A percentile compares a stretch with the other conserved stretches of the same genome.
These are phyloP conservation scores for Hypoxylon sp. DNA, from an alignment of 2,329 filamentous ascomycete genomes.

Conservation along the genomic window DNA sequence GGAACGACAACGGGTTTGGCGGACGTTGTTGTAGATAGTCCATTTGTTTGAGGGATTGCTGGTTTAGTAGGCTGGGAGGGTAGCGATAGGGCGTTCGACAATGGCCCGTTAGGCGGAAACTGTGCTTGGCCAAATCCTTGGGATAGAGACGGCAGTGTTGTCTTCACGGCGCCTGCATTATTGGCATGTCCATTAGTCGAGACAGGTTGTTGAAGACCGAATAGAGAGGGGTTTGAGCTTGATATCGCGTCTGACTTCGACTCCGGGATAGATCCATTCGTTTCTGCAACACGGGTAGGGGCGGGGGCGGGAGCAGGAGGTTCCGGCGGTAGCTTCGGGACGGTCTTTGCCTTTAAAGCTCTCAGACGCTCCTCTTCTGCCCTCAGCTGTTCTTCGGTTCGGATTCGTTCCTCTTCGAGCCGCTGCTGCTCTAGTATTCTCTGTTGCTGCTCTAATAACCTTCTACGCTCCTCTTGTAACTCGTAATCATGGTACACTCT, in stretches of 20 bases:
- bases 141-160: constrained; percentile 22
- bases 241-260: constrained; percentile 13
- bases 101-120: constrained; percentile 15
- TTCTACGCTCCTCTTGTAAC: constrained; percentile 59
- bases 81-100: constrained; percentile 17
- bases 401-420: constrained; percentile 63
- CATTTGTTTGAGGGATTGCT: constrained; percentile 40
- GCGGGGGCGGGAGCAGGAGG: constrained; percentile 44
- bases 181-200: constrained; percentile 41
- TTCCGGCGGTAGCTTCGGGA: constrained; percentile 60
- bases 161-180: constrained; percentile 35
- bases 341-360: constrained; percentile 62
- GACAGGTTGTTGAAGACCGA: constrained; percentile 21
- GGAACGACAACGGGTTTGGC: constrained; percentile 34
- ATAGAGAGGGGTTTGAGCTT: constrained; percentile 14
- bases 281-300: constrained; percentile 30
- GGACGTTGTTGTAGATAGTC: constrained; percentile 29
- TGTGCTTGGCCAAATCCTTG: constrained; percentile 14
- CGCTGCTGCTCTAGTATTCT: constrained; percentile 62
- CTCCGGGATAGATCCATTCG: constrained; percentile 8
- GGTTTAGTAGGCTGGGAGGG: constrained; percentile 37
- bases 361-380: constrained; percentile 65
- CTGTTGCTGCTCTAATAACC: constrained; percentile 55
- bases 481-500: constrained; percentile 65
- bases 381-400: constrained; percentile 62